Percentiles rank a stretch among this genome's conserved stretches.
These are phyloP conservation scores for Brassica balearica DNA, from an alignment of 441 rosid species.

Conservation along the genomic window DNA sequence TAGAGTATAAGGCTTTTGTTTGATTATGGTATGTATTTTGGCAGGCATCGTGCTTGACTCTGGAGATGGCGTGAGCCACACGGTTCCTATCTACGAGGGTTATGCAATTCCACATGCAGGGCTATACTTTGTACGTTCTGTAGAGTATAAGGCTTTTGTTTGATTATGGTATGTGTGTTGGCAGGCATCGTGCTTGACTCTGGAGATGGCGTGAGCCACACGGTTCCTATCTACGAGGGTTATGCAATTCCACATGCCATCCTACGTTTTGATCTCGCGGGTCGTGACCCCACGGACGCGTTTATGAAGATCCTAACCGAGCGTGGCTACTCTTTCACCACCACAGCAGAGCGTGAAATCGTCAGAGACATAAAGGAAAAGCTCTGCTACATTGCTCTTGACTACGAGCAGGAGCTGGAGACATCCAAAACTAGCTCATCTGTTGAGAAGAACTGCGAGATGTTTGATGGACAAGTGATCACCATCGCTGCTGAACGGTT, in stretches of 20 bases:
- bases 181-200: constrained; percentile 63
- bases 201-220: constrained; percentile 5
- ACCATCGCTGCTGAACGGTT: not conserved
- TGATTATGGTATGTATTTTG: too few species aligned
- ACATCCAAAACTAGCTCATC: constrained; percentile 41
- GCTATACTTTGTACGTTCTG: too few species aligned
- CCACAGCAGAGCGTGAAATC: constrained; percentile 45
- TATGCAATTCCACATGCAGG: not conserved
- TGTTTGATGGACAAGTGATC: not conserved
- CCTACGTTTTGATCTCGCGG: constrained; percentile 48
- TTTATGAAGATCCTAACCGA: constrained; percentile 42
- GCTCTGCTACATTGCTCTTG: constrained; percentile 43
- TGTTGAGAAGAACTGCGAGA: constrained; percentile 62
- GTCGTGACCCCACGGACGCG: constrained; percentile 42
- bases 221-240: not conserved
- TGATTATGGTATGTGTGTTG: too few species aligned
- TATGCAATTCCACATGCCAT: constrained; percentile 43
- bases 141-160: too few species aligned
- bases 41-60: constrained; percentile 63
- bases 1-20: too few species aligned
- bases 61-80: constrained; percentile 2
- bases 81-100: not conserved
- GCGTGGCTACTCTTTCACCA: constrained; percentile 46
- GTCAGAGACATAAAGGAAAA: constrained; percentile 44
- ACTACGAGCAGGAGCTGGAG: constrained; percentile 44